These are phyloP conservation scores for Hypomyces rosellus DNA, from an alignment of 2,329 filamentous ascomycete genomes.

Conservation along the genomic window DNA sequence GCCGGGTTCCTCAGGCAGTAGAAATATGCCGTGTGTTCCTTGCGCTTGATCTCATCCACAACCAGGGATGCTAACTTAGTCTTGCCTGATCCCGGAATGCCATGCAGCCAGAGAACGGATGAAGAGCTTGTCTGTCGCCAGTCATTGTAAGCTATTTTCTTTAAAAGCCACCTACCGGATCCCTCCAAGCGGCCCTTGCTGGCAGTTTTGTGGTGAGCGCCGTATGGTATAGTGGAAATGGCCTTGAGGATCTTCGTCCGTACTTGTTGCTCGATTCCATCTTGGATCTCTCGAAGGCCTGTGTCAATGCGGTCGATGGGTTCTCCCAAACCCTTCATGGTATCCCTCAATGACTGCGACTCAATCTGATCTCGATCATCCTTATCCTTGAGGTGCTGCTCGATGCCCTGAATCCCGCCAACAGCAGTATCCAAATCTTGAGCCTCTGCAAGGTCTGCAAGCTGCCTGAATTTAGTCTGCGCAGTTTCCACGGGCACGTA, in stretches of 20 bases:
- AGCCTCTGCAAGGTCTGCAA: not conserved
- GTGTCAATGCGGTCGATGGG: conserved; percentile 2
- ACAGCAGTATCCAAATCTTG: conserved; percentile 1
- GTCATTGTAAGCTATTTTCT: not conserved
- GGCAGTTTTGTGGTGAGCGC: conserved; percentile 1
- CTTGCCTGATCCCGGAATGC: conserved; percentile 4
- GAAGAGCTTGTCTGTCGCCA: not conserved
- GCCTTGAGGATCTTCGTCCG: conserved; percentile 1
- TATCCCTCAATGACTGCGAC: not conserved
- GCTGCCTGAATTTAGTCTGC: not conserved
- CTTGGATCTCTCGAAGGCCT: not conserved
- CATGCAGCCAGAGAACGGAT: conserved; percentile 6
- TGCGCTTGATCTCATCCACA: not conserved
- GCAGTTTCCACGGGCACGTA: conserved; percentile 1
- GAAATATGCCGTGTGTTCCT: conserved; percentile 2
- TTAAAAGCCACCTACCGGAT: conserved; percentile 3
- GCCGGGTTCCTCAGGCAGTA: conserved; percentile 2
- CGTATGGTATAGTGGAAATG: conserved; percentile 3
- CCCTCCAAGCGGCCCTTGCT: conserved; percentile 4
- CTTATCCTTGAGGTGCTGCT: not conserved
- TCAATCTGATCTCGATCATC: not conserved
- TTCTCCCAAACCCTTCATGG: not conserved
- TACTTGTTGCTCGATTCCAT: conserved; percentile 1
- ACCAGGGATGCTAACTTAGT: conserved; percentile 3
- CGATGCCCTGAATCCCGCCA: not conserved